Conservation (phyloP, 192 early-diverging fungal species). For the Radiomyces spectabilis region DNA sequence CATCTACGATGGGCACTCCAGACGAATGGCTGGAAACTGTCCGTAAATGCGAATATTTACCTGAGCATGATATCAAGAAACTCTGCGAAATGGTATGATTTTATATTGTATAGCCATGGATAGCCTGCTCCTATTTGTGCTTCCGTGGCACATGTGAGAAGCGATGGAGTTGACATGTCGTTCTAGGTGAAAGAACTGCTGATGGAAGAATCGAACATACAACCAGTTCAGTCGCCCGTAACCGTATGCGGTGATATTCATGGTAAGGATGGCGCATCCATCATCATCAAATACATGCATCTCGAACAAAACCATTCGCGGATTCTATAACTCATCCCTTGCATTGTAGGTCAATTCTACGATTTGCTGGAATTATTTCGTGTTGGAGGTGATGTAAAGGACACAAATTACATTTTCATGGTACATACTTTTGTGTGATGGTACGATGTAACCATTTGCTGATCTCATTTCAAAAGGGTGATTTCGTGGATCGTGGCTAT, state of each 20-base stretch:
- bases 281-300: neutral
- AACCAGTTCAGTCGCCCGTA: conserved; percentile 91
- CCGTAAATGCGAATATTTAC: conserved; percentile 87
- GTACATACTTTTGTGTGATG: conserved; percentile 29
- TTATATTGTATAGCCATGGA: too few species aligned
- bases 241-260: conserved; percentile 99
- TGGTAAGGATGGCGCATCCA: conserved; percentile 26
- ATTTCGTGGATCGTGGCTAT: conserved; percentile 98
- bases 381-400: conserved; percentile 90
- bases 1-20: conserved; percentile 77
- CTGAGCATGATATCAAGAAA: conserved; percentile 93
- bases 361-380: conserved; percentile 94
- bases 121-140: too few species aligned
- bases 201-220: conserved; percentile 98
- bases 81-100: conserved; percentile 97
- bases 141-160: too few species aligned
- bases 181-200: conserved; percentile 91
- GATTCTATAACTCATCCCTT: neutral
- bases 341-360: conserved; percentile 72
- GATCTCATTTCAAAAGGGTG: conserved; percentile 53
- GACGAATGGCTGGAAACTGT: conserved; percentile 95
- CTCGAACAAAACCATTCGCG: too few species aligned
- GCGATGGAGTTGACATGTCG: too few species aligned
- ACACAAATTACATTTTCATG: conserved; percentile 98
- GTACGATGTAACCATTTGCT: neutral